phyloP scores from a whole-genome alignment of 768 basidiomycete genomes.

The Calocybe indica region DNA sequence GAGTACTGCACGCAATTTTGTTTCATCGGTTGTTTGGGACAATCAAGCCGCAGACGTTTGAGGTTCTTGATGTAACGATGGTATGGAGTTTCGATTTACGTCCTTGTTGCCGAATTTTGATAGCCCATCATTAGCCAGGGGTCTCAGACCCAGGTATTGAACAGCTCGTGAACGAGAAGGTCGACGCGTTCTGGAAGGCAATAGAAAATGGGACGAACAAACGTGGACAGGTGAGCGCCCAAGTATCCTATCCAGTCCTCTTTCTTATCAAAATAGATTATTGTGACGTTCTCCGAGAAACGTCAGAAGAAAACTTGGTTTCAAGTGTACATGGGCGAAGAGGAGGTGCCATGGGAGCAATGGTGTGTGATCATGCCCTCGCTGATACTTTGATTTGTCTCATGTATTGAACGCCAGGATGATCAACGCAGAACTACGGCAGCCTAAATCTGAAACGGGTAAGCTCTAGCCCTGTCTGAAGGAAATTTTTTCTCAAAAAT shows the following conservation, averaged over 20 bases:
- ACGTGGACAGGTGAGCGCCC: slow-evolving; percentile 55
- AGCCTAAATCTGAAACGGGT: slow-evolving; percentile 64
- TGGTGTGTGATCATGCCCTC: slow-evolving; percentile 40
- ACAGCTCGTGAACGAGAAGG: slow-evolving; percentile 66
- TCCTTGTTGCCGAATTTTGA: neutral
- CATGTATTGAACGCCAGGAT: slow-evolving; percentile 38
- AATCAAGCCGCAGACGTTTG: slow-evolving; percentile 69
- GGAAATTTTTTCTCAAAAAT: neutral
- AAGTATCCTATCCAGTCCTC: neutral
- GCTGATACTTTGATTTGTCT: neutral
- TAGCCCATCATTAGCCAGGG: slow-evolving; percentile 47
- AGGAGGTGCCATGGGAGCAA: slow-evolving; percentile 85
- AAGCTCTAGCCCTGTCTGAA: neutral
- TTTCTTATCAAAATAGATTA: slow-evolving; percentile 37
- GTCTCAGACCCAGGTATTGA: slow-evolving; percentile 72
- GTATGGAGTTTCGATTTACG: slow-evolving; percentile 30
- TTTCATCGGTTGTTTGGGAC: slow-evolving; percentile 83
- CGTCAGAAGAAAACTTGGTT: slow-evolving; percentile 78
- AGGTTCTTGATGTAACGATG: slow-evolving; percentile 83
- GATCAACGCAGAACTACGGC: slow-evolving; percentile 74
- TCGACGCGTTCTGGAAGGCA: slow-evolving; percentile 73
- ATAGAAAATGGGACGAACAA: slow-evolving; percentile 60
- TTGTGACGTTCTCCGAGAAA: slow-evolving; percentile 73
- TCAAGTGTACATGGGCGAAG: slow-evolving; percentile 62
- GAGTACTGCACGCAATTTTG: slow-evolving; percentile 73